Evolutionary conservation across 345 rosid genomes (phyloP).

Genomic region (Syzygium grande): DNA sequence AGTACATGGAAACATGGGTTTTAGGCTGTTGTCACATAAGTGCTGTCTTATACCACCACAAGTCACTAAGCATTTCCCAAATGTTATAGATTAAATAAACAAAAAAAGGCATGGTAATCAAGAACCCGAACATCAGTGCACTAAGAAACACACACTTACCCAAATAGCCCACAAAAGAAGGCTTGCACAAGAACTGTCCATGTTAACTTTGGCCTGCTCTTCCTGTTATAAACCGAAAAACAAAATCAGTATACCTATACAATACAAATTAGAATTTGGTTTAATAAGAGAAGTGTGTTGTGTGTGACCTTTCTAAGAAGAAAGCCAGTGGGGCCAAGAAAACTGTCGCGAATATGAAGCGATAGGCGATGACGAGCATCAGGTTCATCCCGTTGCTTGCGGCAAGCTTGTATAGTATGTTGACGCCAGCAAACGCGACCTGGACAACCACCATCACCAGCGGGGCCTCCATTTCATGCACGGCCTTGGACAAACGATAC

Average conservation of each 20-base stretch:
- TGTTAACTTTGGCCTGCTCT: slow-evolving; percentile 40
- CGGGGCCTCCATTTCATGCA: neutral
- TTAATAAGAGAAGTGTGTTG: neutral
- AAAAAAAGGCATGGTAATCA: neutral
- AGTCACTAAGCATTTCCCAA: neutral
- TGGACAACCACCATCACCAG: slow-evolving; percentile 8
- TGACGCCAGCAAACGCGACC: neutral
- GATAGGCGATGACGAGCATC: neutral
- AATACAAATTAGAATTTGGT: neutral
- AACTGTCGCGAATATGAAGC: neutral
- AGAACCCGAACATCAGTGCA: neutral
- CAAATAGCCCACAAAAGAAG: slow-evolving; percentile 36
- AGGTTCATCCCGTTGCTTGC: neutral
- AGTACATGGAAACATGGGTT: neutral
- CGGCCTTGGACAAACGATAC: neutral
- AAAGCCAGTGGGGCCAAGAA: slow-evolving; percentile 8
- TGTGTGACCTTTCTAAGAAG: slow-evolving; percentile 4
- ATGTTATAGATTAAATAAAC: neutral
- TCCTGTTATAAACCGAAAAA: slow-evolving; percentile 13
- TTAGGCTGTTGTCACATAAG: neutral
- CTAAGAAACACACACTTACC: slow-evolving; percentile 5
- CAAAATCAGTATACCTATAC: neutral
- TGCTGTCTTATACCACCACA: neutral
- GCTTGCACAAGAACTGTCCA: slow-evolving; percentile 35
- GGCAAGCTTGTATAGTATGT: slow-evolving; percentile 3